These are phyloP conservation scores for Candida michaelii DNA, from an alignment of 805 yeast genomes.

Conservation along the genomic window DNA sequence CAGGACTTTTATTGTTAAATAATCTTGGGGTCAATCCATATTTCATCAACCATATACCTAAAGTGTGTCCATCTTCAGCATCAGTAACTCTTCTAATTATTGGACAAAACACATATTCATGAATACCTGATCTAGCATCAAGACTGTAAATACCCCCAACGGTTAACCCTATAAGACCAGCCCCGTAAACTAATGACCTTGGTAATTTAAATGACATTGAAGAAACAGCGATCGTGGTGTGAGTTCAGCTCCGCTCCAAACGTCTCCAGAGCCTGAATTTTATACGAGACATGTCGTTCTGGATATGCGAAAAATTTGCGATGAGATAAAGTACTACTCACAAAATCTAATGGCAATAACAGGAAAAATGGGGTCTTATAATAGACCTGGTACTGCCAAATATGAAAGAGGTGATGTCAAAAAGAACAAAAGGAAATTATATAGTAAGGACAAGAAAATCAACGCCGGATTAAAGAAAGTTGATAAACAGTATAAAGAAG, in stretches of 20 bases:
- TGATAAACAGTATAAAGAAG: conserved; percentile 73
- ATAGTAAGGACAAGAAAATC: conserved; percentile 57
- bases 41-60: conserved; percentile 71
- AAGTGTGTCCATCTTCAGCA: conserved; percentile 83
- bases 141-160: conserved; percentile 46
- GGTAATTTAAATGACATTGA: conserved; percentile 2
- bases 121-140: conserved; percentile 80
- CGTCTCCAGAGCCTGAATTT: no score
- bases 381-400: conserved; percentile 24
- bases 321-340: conserved; percentile 3
- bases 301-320: conserved; percentile 7
- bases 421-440: conserved; percentile 22
- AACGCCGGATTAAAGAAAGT: conserved; percentile 64
- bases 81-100: conserved; percentile 63
- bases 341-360: conserved; percentile 17
- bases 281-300: no score
- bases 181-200: background rate
- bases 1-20: conserved; percentile 49
- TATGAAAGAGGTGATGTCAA: conserved; percentile 25
- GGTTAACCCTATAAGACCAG: conserved; percentile 22
- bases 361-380: conserved; percentile 22
- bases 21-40: conserved; percentile 66
- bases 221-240: no score
- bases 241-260: no score
- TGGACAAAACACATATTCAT: conserved; percentile 82